Evolutionary conservation across 2,329 filamentous ascomycete genomes (phyloP), one percentile per base, ranked within the genome.

Genomic region (Clonostachys solani): DNA sequence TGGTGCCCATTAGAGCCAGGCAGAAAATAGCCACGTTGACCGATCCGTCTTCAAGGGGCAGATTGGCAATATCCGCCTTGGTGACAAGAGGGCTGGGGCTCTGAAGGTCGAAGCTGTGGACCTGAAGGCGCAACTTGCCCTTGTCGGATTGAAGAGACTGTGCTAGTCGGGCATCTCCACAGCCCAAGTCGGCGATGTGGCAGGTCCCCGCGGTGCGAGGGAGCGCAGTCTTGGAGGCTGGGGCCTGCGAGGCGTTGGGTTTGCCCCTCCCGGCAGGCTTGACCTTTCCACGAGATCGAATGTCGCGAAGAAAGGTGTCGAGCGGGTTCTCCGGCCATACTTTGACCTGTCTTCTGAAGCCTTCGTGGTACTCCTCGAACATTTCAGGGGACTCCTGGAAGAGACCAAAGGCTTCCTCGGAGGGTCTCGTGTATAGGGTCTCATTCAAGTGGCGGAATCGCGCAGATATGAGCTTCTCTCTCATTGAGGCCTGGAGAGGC

Each of bases 401-500:
- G 19, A 97, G 82, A 44, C 78, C 72, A 56, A 94, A 83, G n/a
- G 94, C 88, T 54, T 94, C 84, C 35, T 76, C 74, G 0, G 94
- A 99, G 1, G 92, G 89, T 8, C 86, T 89, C 5, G 92, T 97
- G 72, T 99, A 99, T 13, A 99, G 84, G 0, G 90, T 92, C 72
- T 99, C 88, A 67, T 99, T 99, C 51, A 99, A 83, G 68, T 97
- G 91, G 53, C 94, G 90, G 80, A 99, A 99, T 49, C 94, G 91
- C 2, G 94, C 92, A 10, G 92, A 95, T 52, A 95, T 79, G 52
- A 99, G 84, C 74, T 99, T 99, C 62, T 91, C 86, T 51, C 89
- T 86, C 94, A 99, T 99, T 5, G 89, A 84, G 47, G 87, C 83
- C 74, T 99, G 94, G 48, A 99, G 83, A 5, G 94, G 91, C 1